Evolutionary conservation across 768 basidiomycete species (phyloP).

Genomic region (Leccinellum albellum): DNA sequence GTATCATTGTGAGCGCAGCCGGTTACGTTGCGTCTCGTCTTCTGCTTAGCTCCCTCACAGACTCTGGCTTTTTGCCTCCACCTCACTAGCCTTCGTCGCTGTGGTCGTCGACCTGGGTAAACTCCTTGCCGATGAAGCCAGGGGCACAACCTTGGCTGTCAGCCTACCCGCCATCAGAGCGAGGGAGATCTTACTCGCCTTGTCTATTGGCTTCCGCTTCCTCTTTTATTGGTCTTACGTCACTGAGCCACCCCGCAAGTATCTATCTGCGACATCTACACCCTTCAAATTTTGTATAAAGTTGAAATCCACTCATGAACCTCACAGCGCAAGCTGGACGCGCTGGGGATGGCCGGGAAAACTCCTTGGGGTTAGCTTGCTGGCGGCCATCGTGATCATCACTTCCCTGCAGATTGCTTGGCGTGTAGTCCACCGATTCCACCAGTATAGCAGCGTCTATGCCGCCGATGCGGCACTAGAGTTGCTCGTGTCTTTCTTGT

Average conservation of each 20-base stretch:
- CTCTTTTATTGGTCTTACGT: conserved; percentile 70
- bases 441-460: conserved; percentile 46
- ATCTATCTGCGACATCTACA: conserved; percentile 27
- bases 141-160: conserved; percentile 18
- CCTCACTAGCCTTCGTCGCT: conserved; percentile 57
- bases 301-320: conserved; percentile 14
- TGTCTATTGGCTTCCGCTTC: conserved; percentile 57
- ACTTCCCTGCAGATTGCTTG: conserved; percentile 61
- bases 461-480: conserved; percentile 55
- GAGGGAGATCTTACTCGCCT: conserved; percentile 56
- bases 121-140: conserved; percentile 41
- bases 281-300: conserved; percentile 6
- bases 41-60: conserved; percentile 27
- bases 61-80: conserved; percentile 54
- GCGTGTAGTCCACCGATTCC: conserved; percentile 43
- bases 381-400: conserved; percentile 44
- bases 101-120: conserved; percentile 61
- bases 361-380: conserved; percentile 47
- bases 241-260: conserved; percentile 47
- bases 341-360: conserved; percentile 59
- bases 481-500: conserved; percentile 52
- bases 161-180: conserved; percentile 39
- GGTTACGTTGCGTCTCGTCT: not conserved
- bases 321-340: conserved; percentile 61
- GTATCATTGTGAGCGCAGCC: conserved; percentile 43